phyloP scores from a whole-genome alignment of 768 basidiomycete genomes.

The Fistulinella prunicolor region DNA sequence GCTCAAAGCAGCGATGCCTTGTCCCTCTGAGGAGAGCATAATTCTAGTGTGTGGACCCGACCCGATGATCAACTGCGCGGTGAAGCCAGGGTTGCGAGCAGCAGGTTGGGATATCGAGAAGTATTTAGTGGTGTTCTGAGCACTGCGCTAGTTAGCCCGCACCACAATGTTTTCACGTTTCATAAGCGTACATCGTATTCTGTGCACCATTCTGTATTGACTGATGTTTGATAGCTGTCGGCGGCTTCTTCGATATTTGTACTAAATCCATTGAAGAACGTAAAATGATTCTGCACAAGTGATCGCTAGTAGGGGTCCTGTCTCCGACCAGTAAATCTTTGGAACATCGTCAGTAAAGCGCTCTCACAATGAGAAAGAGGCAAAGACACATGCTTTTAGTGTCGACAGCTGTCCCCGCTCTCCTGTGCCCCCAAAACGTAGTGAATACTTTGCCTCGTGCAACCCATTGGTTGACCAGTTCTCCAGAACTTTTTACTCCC shows the following conservation, averaged over 20 bases:
- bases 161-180: too few relatives aligned
- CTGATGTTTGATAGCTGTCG: too few relatives aligned
- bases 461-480: slow-evolving; percentile 83
- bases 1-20: slow-evolving; percentile 40
- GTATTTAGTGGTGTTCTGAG: slow-evolving; percentile 36
- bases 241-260: slow-evolving; percentile 71
- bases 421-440: slow-evolving; percentile 95
- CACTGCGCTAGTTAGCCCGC: too few relatives aligned
- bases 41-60: slow-evolving; percentile 53
- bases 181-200: too few relatives aligned
- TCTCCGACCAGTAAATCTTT: slow-evolving; percentile 89
- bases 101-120: slow-evolving; percentile 37
- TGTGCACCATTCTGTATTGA: too few relatives aligned
- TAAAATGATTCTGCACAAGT: slow-evolving; percentile 89
- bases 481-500: slow-evolving; percentile 75
- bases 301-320: slow-evolving; percentile 88
- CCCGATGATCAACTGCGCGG: slow-evolving; percentile 33
- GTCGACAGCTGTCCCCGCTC: slow-evolving; percentile 95
- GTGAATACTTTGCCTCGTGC: slow-evolving; percentile 89
- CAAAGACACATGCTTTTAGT: slow-evolving; percentile 71
- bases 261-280: slow-evolving; percentile 83
- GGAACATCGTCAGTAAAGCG: slow-evolving; percentile 2
- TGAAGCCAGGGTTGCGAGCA: slow-evolving; percentile 32
- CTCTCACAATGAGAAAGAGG: background rate
- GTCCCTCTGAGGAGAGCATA: slow-evolving; percentile 36